phyloP scores from a whole-genome alignment of 1,139 yeast species.

The Candida dubliniensis region DNA sequence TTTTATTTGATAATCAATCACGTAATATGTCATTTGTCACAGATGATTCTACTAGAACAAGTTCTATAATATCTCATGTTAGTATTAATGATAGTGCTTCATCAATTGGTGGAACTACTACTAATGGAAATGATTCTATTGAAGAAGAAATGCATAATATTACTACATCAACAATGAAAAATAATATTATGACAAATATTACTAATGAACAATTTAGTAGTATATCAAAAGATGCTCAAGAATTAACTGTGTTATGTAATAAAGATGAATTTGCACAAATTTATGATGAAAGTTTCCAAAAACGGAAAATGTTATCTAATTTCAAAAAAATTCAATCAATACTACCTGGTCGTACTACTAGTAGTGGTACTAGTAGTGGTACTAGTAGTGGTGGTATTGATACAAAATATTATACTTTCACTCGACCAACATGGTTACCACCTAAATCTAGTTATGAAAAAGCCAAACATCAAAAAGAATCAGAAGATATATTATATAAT shows the following conservation, averaged over 20 bases:
- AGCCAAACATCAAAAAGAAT: slow-evolving; percentile 55
- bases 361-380: background rate
- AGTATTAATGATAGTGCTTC: slow-evolving; percentile 23
- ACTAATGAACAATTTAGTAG: slow-evolving; percentile 20
- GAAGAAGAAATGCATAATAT: background rate
- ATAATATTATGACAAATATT: background rate
- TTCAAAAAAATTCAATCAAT: slow-evolving; percentile 18
- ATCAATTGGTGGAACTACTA: slow-evolving; percentile 18
- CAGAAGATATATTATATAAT: slow-evolving; percentile 48
- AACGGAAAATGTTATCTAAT: slow-evolving; percentile 29
- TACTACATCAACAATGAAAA: background rate
- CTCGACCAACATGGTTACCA: slow-evolving; percentile 68
- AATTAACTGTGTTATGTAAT: slow-evolving; percentile 42
- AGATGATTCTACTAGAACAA: slow-evolving; percentile 42
- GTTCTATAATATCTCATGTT: slow-evolving; percentile 38
- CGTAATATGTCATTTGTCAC: slow-evolving; percentile 25
- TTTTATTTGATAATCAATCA: slow-evolving; percentile 21
- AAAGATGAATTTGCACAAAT: slow-evolving; percentile 35
- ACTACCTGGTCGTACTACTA: slow-evolving; percentile 1
- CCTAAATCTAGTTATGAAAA: slow-evolving; percentile 61
- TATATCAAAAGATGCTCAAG: slow-evolving; percentile 49
- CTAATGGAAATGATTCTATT: slow-evolving; percentile 5
- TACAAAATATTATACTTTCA: slow-evolving; percentile 40
- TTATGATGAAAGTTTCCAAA: slow-evolving; percentile 39
- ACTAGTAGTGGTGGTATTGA: background rate